These are phyloP conservation scores for Pichia sp. DNA, from an alignment of 1,139 yeast species.

Conservation along the genomic window DNA sequence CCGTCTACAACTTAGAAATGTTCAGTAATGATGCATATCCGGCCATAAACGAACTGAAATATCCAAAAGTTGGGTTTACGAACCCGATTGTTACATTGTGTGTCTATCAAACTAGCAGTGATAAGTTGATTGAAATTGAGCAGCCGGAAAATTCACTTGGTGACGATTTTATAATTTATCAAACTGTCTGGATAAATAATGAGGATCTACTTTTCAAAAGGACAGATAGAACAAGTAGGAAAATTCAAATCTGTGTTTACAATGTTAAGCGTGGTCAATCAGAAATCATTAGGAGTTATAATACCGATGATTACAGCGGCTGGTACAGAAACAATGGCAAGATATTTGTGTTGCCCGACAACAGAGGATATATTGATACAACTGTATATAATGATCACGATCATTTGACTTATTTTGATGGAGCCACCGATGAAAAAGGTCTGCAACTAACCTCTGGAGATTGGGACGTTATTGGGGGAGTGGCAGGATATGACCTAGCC, in stretches of 20 bases:
- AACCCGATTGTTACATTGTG: slow-evolving; percentile 56
- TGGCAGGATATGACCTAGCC: slow-evolving; percentile 44
- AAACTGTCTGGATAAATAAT: slow-evolving; percentile 60
- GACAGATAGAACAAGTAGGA: slow-evolving; percentile 64
- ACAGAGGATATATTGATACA: slow-evolving; percentile 63
- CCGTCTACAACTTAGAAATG: slow-evolving; percentile 54
- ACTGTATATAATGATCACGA: slow-evolving; percentile 55
- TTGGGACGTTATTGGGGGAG: slow-evolving; percentile 65
- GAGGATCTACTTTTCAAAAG: slow-evolving; percentile 50
- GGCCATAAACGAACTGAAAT: slow-evolving; percentile 45
- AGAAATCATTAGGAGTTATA: slow-evolving; percentile 34
- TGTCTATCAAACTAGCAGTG: slow-evolving; percentile 32
- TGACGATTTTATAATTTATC: slow-evolving; percentile 55
- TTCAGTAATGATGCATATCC: slow-evolving; percentile 55
- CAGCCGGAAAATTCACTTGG: slow-evolving; percentile 33
- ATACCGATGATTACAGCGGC: slow-evolving; percentile 45
- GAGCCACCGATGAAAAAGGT: slow-evolving; percentile 26
- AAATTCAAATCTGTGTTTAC: slow-evolving; percentile 47
- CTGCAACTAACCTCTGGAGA: slow-evolving; percentile 48
- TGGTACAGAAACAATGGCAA: slow-evolving; percentile 41
- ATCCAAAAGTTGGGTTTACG: slow-evolving; percentile 82
- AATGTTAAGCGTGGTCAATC: slow-evolving; percentile 25
- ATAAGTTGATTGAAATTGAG: slow-evolving; percentile 11
- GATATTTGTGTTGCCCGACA: slow-evolving; percentile 27
- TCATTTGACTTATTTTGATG: slow-evolving; percentile 61